phyloP scores from a whole-genome alignment of 2,329 filamentous ascomycete genomes.

The Talaromyces piceae region DNA sequence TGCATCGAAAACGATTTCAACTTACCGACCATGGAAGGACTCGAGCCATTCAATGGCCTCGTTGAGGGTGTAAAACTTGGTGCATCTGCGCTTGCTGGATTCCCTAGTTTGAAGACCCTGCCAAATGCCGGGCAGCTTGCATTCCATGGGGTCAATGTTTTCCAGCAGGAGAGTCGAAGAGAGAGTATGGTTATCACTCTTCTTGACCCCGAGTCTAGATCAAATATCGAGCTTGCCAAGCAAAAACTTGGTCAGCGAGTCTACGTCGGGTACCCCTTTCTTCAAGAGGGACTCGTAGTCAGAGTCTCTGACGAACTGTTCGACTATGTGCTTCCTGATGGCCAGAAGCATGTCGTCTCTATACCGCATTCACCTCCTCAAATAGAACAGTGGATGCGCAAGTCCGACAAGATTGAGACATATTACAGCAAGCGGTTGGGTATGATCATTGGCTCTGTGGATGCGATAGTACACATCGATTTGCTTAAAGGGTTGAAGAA shows the following conservation, averaged over 20 bases:
- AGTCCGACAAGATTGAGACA: constrained; percentile 73
- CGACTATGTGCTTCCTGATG: constrained; percentile 66
- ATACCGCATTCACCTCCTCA: constrained; percentile 67
- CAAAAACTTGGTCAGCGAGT: constrained; percentile 75
- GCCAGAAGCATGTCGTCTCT: constrained; percentile 57
- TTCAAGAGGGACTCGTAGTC: constrained; percentile 86
- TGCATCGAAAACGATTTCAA: constrained; percentile 97
- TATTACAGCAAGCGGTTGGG: constrained; percentile 87
- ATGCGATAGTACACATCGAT: constrained; percentile 84
- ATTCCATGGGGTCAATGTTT: constrained; percentile 87
- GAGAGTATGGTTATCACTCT: constrained; percentile 93
- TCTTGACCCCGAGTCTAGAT: constrained; percentile 62
- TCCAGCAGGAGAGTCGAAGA: constrained; percentile 91
- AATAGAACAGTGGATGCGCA: constrained; percentile 76
- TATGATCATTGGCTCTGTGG: constrained; percentile 76
- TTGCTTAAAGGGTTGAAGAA: constrained; percentile 88
- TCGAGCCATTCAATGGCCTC: constrained; percentile 77
- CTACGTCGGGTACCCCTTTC: constrained; percentile 88
- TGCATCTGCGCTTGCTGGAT: constrained; percentile 77
- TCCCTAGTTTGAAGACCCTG: constrained; percentile 80
- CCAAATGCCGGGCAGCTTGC: constrained; percentile 74
- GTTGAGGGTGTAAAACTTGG: constrained; percentile 79
- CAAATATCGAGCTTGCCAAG: constrained; percentile 65
- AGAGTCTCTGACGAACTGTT: constrained; percentile 91
- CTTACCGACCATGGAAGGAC: constrained; percentile 80